Percentiles rank a stretch among this genome's conserved stretches.
These are phyloP conservation scores for Leccinum ambiguum DNA, from an alignment of 1,284 basidiomycete genomes.

Conservation along the genomic window DNA sequence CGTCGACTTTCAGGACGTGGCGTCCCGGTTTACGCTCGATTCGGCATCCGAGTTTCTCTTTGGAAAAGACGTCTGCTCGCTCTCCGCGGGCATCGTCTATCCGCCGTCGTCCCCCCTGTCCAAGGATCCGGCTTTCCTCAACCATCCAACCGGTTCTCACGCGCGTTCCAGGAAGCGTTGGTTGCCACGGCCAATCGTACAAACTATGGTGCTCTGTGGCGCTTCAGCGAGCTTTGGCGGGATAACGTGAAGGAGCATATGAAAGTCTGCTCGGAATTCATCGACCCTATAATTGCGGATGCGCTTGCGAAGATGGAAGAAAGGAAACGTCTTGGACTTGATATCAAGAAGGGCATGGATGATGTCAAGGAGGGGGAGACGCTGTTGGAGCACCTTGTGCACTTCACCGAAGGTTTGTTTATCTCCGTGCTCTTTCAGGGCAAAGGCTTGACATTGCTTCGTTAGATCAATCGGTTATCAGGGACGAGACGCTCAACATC, in stretches of 20 bases:
- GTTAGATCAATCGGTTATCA: slow-evolving; percentile 34
- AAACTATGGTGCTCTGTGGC: slow-evolving; percentile 28
- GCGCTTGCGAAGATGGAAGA: slow-evolving; percentile 28
- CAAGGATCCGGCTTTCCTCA: slow-evolving; percentile 14
- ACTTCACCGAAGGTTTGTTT: slow-evolving; percentile 28
- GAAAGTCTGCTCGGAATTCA: slow-evolving; percentile 22
- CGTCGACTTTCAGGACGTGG: slow-evolving; percentile 52
- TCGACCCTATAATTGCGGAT: slow-evolving; percentile 32
- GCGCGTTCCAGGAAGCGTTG: slow-evolving; percentile 27
- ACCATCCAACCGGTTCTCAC: slow-evolving; percentile 28
- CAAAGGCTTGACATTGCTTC: slow-evolving; percentile 6
- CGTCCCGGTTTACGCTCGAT: slow-evolving; percentile 47
- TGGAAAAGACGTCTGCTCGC: slow-evolving; percentile 38
- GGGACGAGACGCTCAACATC: slow-evolving; percentile 42
- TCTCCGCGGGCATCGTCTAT: slow-evolving; percentile 37
- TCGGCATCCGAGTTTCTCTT: slow-evolving; percentile 53
- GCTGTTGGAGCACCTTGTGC: slow-evolving; percentile 31
- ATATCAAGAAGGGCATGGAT: neutral
- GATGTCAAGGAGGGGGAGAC: slow-evolving; percentile 27
- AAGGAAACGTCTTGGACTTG: slow-evolving; percentile 1
- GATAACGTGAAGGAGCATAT: slow-evolving; percentile 21
- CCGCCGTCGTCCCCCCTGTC: slow-evolving; percentile 31
- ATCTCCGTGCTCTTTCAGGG: slow-evolving; percentile 6
- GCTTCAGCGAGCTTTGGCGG: slow-evolving; percentile 28
- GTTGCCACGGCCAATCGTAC: slow-evolving; percentile 11